A percentile compares a stretch with the other conserved stretches of the same genome.
Conservation (phyloP, 2,329 filamentous ascomycete genomes). For the Neonectria punicea region DNA sequence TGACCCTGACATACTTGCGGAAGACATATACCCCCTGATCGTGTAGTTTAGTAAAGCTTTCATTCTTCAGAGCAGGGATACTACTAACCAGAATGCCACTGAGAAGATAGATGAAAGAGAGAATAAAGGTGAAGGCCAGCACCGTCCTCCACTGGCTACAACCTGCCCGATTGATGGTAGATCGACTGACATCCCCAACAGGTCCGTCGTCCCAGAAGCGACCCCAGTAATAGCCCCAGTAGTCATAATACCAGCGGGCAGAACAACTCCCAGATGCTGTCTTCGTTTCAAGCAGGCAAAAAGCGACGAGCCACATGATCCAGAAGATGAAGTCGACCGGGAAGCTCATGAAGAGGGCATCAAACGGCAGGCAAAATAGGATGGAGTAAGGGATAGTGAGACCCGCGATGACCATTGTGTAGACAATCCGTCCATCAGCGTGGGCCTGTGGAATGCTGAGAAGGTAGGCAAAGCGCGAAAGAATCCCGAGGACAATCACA, state of each 20-base stretch:
- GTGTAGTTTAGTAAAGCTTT: not conserved
- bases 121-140: constrained; percentile 40
- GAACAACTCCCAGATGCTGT: not conserved
- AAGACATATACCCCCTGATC: constrained; percentile 26
- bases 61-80: not conserved
- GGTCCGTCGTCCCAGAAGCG: constrained; percentile 30
- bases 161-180: constrained; percentile 23
- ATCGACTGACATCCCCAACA: not conserved
- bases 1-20: constrained; percentile 22
- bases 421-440: not conserved
- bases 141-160: constrained; percentile 38
- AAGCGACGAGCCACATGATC: constrained; percentile 44
- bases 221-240: constrained; percentile 46
- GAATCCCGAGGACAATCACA: not conserved
- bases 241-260: constrained; percentile 36
- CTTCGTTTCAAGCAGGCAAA: constrained; percentile 39
- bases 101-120: constrained; percentile 32
- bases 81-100: constrained; percentile 37
- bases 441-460: not conserved
- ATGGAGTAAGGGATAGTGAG: not conserved
- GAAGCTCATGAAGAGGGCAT: constrained; percentile 36
- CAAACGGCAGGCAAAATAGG: constrained; percentile 26
- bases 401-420: not conserved
- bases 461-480: not conserved
- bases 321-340: constrained; percentile 42